These are phyloP conservation scores for Komagataella ulmi DNA, from an alignment of 805 yeast genomes.

Conservation along the genomic window DNA sequence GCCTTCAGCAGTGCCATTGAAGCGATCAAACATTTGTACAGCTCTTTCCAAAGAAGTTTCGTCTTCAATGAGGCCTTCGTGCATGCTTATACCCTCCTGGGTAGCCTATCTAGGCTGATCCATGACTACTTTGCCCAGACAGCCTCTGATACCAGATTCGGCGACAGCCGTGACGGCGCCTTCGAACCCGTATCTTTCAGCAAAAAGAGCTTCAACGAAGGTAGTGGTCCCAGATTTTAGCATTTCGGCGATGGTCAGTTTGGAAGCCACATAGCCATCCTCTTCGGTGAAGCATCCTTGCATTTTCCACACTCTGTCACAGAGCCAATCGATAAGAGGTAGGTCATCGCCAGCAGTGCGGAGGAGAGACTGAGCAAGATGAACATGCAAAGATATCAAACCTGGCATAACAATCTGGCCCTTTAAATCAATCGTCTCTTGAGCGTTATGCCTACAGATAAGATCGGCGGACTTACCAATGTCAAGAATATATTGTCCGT, in stretches of 20 bases:
- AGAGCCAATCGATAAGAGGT: neutral
- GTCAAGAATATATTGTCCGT: neutral
- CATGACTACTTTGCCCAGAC: neutral
- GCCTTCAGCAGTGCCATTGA: neutral
- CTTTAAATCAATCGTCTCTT: neutral
- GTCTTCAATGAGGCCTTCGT: neutral
- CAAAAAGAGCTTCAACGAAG: neutral
- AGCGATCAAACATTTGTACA: neutral
- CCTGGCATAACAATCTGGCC: neutral
- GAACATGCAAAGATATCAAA: neutral
- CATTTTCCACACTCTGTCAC: neutral
- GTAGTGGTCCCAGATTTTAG: neutral
- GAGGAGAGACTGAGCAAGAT: neutral
- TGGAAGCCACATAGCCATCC: neutral
- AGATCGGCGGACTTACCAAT: neutral
- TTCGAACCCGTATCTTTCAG: neutral
- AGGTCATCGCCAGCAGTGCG: neutral
- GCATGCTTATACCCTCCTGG: neutral
- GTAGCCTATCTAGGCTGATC: neutral
- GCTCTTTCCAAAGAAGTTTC: neutral
- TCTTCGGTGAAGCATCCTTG: neutral
- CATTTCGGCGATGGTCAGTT: neutral
- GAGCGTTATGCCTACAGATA: neutral
- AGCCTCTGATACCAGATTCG: neutral
- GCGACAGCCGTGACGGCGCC: neutral